A percentile compares a stretch with the other conserved stretches of the same genome.
phyloP scores from a whole-genome alignment of 2,329 filamentous ascomycete species.

The Sporothrix pseudoabietina region DNA sequence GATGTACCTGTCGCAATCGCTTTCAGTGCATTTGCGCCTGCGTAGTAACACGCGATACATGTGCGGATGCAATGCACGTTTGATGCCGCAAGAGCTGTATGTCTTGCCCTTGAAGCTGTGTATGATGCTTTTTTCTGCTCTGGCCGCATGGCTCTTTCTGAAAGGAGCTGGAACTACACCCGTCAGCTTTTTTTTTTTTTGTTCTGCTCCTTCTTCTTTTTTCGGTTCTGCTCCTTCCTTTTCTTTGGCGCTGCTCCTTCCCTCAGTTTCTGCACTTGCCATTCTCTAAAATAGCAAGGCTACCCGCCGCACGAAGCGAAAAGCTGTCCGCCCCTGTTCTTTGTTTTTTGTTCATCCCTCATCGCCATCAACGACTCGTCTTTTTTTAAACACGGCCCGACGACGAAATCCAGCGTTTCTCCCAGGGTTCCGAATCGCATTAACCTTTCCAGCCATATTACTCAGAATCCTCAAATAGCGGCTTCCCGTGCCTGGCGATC shows the following conservation, averaged over 20 bases:
- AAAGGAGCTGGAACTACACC: not conserved
- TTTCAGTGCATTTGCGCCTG: slow-evolving; percentile 14
- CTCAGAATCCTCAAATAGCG: not conserved
- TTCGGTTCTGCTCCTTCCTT: slow-evolving; percentile 1
- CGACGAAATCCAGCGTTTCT: not conserved
- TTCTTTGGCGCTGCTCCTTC: slow-evolving; percentile 10
- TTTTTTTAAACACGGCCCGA: not conserved
- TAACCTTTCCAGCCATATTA: not conserved
- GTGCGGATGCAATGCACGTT: slow-evolving; percentile 11
- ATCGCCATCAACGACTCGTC: not conserved
- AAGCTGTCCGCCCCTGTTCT: not conserved
- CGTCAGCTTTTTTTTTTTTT: not conserved
- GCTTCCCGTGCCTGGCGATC: slow-evolving; percentile 16
- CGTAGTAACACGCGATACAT: slow-evolving; percentile 4
- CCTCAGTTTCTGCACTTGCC: not conserved
- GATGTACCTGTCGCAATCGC: not conserved
- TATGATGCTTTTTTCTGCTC: slow-evolving; percentile 5
- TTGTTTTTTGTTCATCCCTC: not conserved
- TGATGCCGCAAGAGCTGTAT: slow-evolving; percentile 12
- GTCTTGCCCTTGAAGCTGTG: slow-evolving; percentile 13
- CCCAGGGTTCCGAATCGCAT: not conserved
- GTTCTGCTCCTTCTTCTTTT: slow-evolving; percentile 5
- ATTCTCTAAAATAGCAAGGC: slow-evolving; percentile 19
- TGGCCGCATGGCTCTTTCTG: slow-evolving; percentile 2
- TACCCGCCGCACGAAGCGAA: not conserved